Conservation (phyloP, 1,139 yeast species). For the Suhomyces guaymorum region DNA sequence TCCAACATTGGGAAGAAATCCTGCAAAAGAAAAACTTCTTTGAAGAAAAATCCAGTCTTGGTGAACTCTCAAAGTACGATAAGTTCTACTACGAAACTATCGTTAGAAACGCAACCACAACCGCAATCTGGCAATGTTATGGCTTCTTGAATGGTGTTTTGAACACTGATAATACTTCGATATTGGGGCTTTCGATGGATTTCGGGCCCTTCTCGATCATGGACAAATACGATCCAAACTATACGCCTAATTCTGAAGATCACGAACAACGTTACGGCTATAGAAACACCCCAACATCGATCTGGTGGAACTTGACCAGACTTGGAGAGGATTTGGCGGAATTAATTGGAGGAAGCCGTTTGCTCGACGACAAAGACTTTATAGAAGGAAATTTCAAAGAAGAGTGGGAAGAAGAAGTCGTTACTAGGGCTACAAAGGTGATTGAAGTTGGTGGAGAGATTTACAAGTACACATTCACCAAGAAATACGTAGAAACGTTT, state of each 20-base stretch:
- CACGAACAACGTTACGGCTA: conserved; percentile 70
- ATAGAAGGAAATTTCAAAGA: conserved; percentile 36
- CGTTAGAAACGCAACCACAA: conserved; percentile 69
- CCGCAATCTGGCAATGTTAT: conserved; percentile 87
- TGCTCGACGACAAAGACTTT: conserved; percentile 43
- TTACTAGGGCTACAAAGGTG: conserved; percentile 62
- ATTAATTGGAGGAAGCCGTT: conserved; percentile 64
- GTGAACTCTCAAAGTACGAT: conserved; percentile 63
- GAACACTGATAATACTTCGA: conserved; percentile 90
- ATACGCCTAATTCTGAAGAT: conserved; percentile 92
- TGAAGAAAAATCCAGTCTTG: conserved; percentile 21
- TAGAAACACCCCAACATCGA: conserved; percentile 76
- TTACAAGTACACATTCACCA: conserved; percentile 63
- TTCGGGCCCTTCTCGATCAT: conserved; percentile 93
- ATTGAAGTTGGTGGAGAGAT: conserved; percentile 67
- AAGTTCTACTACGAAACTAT: conserved; percentile 70
- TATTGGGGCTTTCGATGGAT: conserved; percentile 83
- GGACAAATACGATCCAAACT: conserved; percentile 80
- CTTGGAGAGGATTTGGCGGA: conserved; percentile 85
- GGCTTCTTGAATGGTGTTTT: conserved; percentile 93
- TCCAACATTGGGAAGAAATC: conserved; percentile 35
- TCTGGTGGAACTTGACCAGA: conserved; percentile 92
- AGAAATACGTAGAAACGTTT: conserved; percentile 60
- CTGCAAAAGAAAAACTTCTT: conserved; percentile 23
- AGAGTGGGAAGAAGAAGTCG: conserved; percentile 53